These are phyloP conservation scores for Auricularia auricula-judae DNA, from an alignment of 768 basidiomycete species.

Conservation along the genomic window DNA sequence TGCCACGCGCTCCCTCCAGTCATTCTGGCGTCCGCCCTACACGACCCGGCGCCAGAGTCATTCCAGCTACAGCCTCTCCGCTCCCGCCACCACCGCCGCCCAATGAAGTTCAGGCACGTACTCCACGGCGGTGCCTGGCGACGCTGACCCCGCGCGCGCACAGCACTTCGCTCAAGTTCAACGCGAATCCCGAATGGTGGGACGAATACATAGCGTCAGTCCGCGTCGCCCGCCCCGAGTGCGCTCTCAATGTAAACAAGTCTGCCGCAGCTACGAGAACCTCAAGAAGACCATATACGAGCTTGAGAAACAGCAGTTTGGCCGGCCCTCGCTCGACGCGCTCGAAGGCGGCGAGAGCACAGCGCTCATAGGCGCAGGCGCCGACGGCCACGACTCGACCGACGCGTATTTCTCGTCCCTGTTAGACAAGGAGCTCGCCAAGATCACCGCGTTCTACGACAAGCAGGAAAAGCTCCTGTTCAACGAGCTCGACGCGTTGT, in stretches of 20 bases:
- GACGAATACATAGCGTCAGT: constrained; percentile 82
- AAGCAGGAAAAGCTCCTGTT: constrained; percentile 62
- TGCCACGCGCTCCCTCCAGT: neutral
- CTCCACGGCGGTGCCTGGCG: neutral
- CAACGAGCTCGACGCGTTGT: constrained; percentile 46
- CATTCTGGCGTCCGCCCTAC: neutral
- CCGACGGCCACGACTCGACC: constrained; percentile 24
- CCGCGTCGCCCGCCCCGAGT: neutral
- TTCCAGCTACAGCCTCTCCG: neutral
- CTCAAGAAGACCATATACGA: constrained; percentile 81
- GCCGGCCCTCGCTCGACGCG: constrained; percentile 31
- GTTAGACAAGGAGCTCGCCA: constrained; percentile 72
- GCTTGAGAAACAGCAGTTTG: constrained; percentile 65
- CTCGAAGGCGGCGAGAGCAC: constrained; percentile 55
- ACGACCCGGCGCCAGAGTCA: neutral
- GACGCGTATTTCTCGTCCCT: constrained; percentile 60
- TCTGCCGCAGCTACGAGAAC: constrained; percentile 55
- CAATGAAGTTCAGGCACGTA: constrained; percentile 1
- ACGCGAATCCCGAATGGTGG: constrained; percentile 87
- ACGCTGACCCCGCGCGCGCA: neutral
- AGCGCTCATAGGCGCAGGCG: constrained; percentile 35
- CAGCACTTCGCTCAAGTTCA: constrained; percentile 66
- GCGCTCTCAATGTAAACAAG: neutral
- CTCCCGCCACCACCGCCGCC: neutral
- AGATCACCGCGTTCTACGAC: constrained; percentile 72